Evolutionary conservation across 2,329 filamentous ascomycete species (phyloP).

Genomic region (Alternaria alternata): DNA sequence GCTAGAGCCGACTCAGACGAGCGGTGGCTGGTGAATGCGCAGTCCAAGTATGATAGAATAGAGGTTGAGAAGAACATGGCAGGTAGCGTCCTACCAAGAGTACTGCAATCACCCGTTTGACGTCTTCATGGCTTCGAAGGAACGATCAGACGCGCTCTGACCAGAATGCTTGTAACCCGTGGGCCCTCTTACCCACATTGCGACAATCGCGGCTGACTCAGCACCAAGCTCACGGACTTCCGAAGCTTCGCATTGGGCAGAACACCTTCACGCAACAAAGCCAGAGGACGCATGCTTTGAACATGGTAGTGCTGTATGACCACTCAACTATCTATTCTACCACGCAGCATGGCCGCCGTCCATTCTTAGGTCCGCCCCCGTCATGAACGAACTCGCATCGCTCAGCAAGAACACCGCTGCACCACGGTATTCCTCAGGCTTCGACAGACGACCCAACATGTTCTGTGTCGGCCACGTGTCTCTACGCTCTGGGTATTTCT

Average conservation of each 20-base stretch:
- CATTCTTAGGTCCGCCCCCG: constrained; percentile 49
- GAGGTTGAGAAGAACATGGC: constrained; percentile 7
- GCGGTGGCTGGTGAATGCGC: not conserved
- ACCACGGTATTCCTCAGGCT: constrained; percentile 49
- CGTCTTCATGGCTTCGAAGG: constrained; percentile 18
- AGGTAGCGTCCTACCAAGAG: constrained; percentile 19
- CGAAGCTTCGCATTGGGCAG: constrained; percentile 17
- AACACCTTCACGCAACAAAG: constrained; percentile 1
- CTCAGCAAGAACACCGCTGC: constrained; percentile 52
- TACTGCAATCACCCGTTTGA: constrained; percentile 21
- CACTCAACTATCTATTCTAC: constrained; percentile 26
- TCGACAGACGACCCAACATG: constrained; percentile 69
- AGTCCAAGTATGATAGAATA: constrained; percentile 5
- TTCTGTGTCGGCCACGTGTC: constrained; percentile 83
- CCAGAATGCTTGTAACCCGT: not conserved
- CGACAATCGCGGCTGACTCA: constrained; percentile 14
- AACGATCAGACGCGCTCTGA: constrained; percentile 8
- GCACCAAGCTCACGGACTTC: constrained; percentile 14
- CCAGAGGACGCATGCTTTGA: not conserved
- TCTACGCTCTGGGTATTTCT: constrained; percentile 72
- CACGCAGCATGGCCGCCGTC: constrained; percentile 51
- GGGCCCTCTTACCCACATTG: constrained; percentile 4
- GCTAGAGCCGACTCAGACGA: constrained; percentile 3
- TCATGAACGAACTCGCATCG: constrained; percentile 54
- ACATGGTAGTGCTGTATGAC: not conserved